These are phyloP conservation scores for Brassica hybrid DNA, from an alignment of 441 rosid species.

Conservation along the genomic window DNA sequence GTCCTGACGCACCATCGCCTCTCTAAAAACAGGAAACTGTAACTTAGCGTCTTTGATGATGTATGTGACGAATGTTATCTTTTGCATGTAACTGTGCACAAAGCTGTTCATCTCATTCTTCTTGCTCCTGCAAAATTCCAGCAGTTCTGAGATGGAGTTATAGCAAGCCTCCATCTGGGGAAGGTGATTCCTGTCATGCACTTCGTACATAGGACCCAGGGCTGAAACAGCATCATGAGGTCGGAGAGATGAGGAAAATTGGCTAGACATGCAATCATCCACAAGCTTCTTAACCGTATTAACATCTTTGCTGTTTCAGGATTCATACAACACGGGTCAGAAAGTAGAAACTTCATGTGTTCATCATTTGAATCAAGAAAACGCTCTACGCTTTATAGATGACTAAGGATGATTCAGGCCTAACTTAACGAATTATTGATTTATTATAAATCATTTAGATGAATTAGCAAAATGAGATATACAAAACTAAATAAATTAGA, in stretches of 20 bases:
- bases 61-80: conserved; percentile 67
- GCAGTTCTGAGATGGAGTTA: conserved; percentile 64
- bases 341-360: conserved; percentile 2
- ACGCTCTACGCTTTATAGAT: too few relatives aligned
- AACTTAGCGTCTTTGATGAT: conserved; percentile 85
- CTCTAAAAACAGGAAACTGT: conserved; percentile 95
- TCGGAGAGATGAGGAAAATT: conserved; percentile 87
- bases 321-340: conserved; percentile 36
- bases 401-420: too few relatives aligned
- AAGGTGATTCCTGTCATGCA: conserved; percentile 88
- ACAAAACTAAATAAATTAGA: too few relatives aligned
- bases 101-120: conserved; percentile 91
- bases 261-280: conserved; percentile 87
- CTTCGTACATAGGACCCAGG: conserved; percentile 98
- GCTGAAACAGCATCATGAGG: conserved; percentile 99
- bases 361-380: too few relatives aligned
- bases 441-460: too few relatives aligned
- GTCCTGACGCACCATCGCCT: conserved; percentile 88
- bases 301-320: conserved; percentile 91
- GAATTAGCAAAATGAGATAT: too few relatives aligned
- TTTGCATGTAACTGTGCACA: conserved; percentile 89
- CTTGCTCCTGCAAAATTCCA: conserved; percentile 71
- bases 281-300: conserved; percentile 93
- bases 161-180: conserved; percentile 83
- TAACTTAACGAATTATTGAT: too few relatives aligned